phyloP scores from a whole-genome alignment of 805 yeast genomes.

The Starmera caribaea region DNA sequence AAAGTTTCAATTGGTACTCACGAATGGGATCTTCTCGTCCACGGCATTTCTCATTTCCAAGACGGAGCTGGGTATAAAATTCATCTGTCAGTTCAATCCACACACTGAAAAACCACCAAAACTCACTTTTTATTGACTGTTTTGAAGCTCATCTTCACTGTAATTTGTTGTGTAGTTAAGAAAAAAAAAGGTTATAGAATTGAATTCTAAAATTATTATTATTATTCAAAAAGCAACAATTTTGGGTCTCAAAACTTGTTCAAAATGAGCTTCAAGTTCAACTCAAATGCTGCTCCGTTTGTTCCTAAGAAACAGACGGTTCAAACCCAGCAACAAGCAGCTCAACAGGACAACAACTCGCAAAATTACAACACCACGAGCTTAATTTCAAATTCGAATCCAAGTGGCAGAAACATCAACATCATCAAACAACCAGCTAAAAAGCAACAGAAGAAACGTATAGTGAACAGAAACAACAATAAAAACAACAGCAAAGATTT shows the following conservation, averaged over 20 bases:
- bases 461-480: slow-evolving; percentile 6
- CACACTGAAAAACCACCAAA: not conserved
- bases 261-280: slow-evolving; percentile 11
- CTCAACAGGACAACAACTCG: not conserved
- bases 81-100: not conserved
- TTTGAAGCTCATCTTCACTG: not conserved
- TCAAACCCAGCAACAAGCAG: not conserved
- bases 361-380: not conserved
- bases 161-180: not conserved
- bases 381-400: too few relatives aligned
- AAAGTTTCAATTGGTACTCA: too few relatives aligned
- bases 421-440: slow-evolving; percentile 3
- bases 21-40: too few relatives aligned
- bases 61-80: too few relatives aligned
- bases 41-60: too few relatives aligned
- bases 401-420: not conserved
- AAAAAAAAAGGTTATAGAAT: not conserved
- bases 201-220: slow-evolving; percentile 11
- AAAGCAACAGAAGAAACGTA: slow-evolving; percentile 14
- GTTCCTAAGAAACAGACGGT: slow-evolving; percentile 7
- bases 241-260: too few relatives aligned
- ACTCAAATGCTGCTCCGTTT: slow-evolving; percentile 11
- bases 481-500: not conserved
- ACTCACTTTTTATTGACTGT: not conserved
- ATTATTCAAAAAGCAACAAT: too few relatives aligned